Base-by-base conservation (phyloP, 2,329 filamentous ascomycete species). In the Colletotrichum orchidophilum region DNA sequence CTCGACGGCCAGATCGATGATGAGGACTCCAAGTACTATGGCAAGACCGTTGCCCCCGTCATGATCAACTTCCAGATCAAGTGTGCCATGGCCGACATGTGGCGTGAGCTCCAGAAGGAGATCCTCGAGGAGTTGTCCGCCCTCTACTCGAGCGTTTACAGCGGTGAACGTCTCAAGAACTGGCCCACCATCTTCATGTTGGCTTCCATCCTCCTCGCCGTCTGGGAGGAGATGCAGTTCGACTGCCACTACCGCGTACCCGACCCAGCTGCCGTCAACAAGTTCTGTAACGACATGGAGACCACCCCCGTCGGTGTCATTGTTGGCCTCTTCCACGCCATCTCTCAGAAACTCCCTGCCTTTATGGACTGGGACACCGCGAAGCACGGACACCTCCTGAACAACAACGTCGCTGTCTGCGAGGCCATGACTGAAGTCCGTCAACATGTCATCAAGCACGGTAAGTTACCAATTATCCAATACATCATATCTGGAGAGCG, bases 21-120 rank as follows among this genome's bases (percentile, higher is more conserved):
- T 77, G 90, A 94, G 77, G 90, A 92, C 64, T 97, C 94, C 75
- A 96, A 94, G 80, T 98, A 93, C 87, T 92, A 89, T 77, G 95
- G 95, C 78, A 96, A 96, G 86, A 95, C 93, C 42, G 91, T 97
- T 73, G 96, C 96, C 18, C 96, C 96, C 13, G 95, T 98, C 80
- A 97, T 98, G 95, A 97, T 98, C 89, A 98, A 98, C 87, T 98
- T 98, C 90, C 94, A 98, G 85, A 95, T 98, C 87, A 98, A 98
- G 89, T 96, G 94, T 78, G 95, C 95, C 65, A 92, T 98, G 84
- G 96, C 95, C 75, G 95, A 97, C 78, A 97, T 98, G 94, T 98
- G 96, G 96, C 95, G 96, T 75, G 95, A 97, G 82, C 87, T 98
- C 69, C 95, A 98, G 82, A 97, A 97, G 85, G 96, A 98, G 77